Base-by-base conservation (phyloP, 495 filamentous ascomycete species). In the Podospora fimiseda region DNA sequence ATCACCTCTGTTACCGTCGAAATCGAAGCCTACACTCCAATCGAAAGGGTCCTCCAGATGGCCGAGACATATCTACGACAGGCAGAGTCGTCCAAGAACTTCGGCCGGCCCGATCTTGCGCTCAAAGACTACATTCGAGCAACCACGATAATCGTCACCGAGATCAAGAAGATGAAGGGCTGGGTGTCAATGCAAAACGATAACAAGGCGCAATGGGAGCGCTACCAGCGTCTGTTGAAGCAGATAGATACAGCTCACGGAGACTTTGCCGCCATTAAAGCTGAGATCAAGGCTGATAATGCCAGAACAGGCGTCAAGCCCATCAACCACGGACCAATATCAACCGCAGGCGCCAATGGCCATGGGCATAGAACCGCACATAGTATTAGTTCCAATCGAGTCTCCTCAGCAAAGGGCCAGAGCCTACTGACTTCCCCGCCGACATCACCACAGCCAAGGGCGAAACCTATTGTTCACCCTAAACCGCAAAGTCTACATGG, bases 91-190 rank as follows among this genome's bases (percentile, higher is more conserved):
- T 64, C 66, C 38, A 62, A 75, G 42, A 73, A 80, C 30, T 81
- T 83, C 58, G 62, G 67, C 11, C 65, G 74, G n/a, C 72, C 70
- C 4, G 77, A 79, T 49, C 36, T 76, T 18, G 78, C 76, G 7
- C 60, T 80, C 7, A 69, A 73, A 21, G 88, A 95, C 43, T 97
- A 88, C 67, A 76, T 96, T 46, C 80, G 84, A 38, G 85, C 91
- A 20, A 88, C 77, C 41, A 84, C 88, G 43, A 84, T 97, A 52
- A 75, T 86, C 30, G 74, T 87, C 19, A 78, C 91, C 37, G 72
- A 84, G 23, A 69, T 68, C n/a, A 74, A 72, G 55, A 74, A 71
- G 55, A 75, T 74, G 43, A 76, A 65, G 44, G 64, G 56, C 19
- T 67, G 60, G 62, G 51, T 51, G 24, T 51, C 56, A 38, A 42